phyloP scores from a whole-genome alignment of 1,284 basidiomycete genomes.

The Cutaneotrichosporon spelunceum region DNA sequence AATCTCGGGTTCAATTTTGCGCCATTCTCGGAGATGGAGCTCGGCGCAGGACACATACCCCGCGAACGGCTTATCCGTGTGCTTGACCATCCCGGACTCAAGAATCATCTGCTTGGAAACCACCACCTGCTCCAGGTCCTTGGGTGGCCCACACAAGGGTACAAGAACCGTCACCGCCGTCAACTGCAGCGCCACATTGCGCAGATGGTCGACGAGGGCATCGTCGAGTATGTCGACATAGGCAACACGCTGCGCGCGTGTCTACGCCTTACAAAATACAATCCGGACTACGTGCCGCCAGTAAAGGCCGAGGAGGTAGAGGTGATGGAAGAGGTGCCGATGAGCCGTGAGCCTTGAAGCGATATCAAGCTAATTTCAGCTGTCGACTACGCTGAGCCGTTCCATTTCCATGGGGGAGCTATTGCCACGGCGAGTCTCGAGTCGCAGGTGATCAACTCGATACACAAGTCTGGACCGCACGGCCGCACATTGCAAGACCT shows the following conservation, averaged over 20 bases:
- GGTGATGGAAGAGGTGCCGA: constrained; percentile 7
- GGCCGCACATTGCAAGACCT: constrained; percentile 34
- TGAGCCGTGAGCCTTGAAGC: constrained; percentile 5
- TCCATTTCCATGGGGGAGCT: constrained; percentile 16
- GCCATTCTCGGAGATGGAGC: constrained; percentile 35
- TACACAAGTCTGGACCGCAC: constrained; percentile 22
- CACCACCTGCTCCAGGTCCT: constrained; percentile 30
- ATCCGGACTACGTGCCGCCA: constrained; percentile 27
- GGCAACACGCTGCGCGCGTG: constrained; percentile 33
- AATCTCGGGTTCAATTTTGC: constrained; percentile 33
- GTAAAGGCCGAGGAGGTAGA: constrained; percentile 8
- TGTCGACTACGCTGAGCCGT: constrained; percentile 18
- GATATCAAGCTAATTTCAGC: constrained; percentile 14
- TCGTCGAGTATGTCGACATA: constrained; percentile 37
- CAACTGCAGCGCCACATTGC: constrained; percentile 34
- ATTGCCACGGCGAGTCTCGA: constrained; percentile 28
- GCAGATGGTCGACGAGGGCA: constrained; percentile 29
- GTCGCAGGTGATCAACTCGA: constrained; percentile 27
- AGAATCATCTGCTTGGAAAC: constrained; percentile 41
- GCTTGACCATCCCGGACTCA: constrained; percentile 40
- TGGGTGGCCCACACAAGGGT: constrained; percentile 21
- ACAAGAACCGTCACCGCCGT: constrained; percentile 29
- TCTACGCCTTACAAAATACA: constrained; percentile 44
- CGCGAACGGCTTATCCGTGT: constrained; percentile 39
- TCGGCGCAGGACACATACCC: constrained; percentile 37